phyloP scores from a whole-genome alignment of 306 rosid species.

The Dalbergia cochinchinensis region DNA sequence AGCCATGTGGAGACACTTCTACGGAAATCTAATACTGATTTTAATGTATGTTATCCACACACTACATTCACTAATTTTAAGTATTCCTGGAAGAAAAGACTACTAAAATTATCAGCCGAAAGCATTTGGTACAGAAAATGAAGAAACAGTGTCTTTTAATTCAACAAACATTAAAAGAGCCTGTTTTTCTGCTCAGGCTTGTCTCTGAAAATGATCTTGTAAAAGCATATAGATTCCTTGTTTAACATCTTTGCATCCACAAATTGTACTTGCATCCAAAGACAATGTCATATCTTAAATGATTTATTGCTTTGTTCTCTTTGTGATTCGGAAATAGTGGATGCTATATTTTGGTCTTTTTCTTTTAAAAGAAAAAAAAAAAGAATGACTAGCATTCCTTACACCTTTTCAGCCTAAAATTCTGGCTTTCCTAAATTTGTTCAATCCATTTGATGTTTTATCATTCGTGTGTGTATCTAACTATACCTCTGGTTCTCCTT shows the following conservation, averaged over 20 bases:
- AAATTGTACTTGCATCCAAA: slow-evolving; percentile 1
- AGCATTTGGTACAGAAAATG: slow-evolving; percentile 21
- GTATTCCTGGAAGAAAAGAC: slow-evolving; percentile 23
- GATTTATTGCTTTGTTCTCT: background rate
- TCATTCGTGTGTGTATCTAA: background rate
- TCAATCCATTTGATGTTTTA: background rate
- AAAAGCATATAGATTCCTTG: background rate
- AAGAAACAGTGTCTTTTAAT: slow-evolving; percentile 16
- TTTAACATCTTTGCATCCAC: background rate
- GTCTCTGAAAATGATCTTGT: background rate
- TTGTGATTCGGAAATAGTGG: slow-evolving; percentile 2
- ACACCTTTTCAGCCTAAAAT: background rate
- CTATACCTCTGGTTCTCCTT: slow-evolving; percentile 1
- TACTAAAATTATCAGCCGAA: background rate
- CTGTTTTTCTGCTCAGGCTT: slow-evolving; percentile 16
- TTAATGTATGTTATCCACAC: slow-evolving; percentile 67
- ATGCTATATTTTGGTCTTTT: slow-evolving; percentile 11
- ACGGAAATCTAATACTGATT: slow-evolving; percentile 84
- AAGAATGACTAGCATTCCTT: too few species aligned
- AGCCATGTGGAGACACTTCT: slow-evolving; percentile 74
- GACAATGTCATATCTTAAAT: background rate
- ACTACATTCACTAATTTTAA: slow-evolving; percentile 11
- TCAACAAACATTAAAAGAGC: background rate
- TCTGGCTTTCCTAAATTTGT: background rate
- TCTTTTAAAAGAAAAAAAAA: background rate